These are phyloP conservation scores for Geotrichum fermentans DNA, from an alignment of 1,139 yeast genomes.

Conservation along the genomic window DNA sequence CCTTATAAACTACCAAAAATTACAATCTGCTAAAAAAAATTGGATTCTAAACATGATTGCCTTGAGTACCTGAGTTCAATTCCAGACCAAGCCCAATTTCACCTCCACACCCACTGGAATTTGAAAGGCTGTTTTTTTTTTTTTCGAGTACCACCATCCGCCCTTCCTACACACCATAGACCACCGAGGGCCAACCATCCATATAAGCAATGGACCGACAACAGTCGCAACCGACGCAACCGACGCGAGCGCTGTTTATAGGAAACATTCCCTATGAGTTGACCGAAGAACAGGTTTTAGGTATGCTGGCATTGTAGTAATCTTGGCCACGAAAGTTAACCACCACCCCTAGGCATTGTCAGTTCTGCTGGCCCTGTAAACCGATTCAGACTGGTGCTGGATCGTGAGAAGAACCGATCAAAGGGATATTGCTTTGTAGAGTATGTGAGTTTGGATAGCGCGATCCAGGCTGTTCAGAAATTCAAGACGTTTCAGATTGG, in stretches of 20 bases:
- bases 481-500: slow-evolving; percentile 60
- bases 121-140: no score
- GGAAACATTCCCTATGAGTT: slow-evolving; percentile 70
- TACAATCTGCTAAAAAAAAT: no score
- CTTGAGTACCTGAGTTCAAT: no score
- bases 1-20: no score
- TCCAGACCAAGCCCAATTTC: no score
- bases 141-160: no score
- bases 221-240: slow-evolving; percentile 31
- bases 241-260: slow-evolving; percentile 49
- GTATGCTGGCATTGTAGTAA: slow-evolving; percentile 45
- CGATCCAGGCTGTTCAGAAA: slow-evolving; percentile 75
- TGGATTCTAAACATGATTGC: no score
- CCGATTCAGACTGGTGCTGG: slow-evolving; percentile 63
- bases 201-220: no score
- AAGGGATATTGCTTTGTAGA: slow-evolving; percentile 78
- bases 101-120: no score
- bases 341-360: slow-evolving; percentile 53
- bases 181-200: no score
- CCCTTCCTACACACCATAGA: no score
- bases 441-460: slow-evolving; percentile 60
- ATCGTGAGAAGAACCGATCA: slow-evolving; percentile 64
- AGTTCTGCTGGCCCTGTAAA: slow-evolving; percentile 71
- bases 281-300: slow-evolving; percentile 85
- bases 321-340: background rate